These are phyloP conservation scores for California macrophylla DNA, from an alignment of 441 rosid species.

Conservation along the genomic window DNA sequence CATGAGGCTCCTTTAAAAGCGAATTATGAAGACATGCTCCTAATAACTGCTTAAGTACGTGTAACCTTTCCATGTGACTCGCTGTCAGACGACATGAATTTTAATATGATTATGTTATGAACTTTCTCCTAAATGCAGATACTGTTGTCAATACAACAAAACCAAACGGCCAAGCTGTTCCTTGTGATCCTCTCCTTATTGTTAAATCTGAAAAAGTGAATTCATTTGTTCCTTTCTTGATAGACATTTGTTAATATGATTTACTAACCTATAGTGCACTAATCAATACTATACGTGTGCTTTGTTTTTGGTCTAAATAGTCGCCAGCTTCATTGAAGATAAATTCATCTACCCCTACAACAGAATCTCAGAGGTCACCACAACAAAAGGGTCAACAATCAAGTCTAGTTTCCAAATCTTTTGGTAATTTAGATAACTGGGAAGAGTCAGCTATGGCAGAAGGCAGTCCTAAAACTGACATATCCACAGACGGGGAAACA, in stretches of 20 bases:
- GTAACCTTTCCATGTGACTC: not conserved
- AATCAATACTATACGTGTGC: not conserved
- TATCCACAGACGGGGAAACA: constrained; percentile 19
- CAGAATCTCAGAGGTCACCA: constrained; percentile 1
- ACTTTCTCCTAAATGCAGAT: constrained; percentile 20
- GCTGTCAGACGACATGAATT: not conserved
- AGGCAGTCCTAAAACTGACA: constrained; percentile 25
- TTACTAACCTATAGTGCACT: not conserved
- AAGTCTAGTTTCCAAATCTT: not conserved
- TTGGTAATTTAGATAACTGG: constrained; percentile 14
- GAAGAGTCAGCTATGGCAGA: constrained; percentile 23
- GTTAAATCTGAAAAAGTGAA: constrained; percentile 10
- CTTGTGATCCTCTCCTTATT: constrained; percentile 20
- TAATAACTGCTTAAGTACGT: not conserved
- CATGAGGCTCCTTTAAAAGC: not conserved
- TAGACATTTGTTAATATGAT: not conserved
- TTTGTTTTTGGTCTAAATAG: not conserved
- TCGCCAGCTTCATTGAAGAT: not conserved
- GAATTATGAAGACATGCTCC: not conserved
- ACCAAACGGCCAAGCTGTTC: constrained; percentile 21
- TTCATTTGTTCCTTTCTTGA: not conserved
- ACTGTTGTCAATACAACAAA: constrained; percentile 24
- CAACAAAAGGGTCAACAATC: not conserved
- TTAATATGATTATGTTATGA: not conserved
- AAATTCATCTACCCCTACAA: not conserved